These are phyloP conservation scores for Pseudocercospora macadamiae DNA, from an alignment of 2,329 filamentous ascomycete species.

Conservation along the genomic window DNA sequence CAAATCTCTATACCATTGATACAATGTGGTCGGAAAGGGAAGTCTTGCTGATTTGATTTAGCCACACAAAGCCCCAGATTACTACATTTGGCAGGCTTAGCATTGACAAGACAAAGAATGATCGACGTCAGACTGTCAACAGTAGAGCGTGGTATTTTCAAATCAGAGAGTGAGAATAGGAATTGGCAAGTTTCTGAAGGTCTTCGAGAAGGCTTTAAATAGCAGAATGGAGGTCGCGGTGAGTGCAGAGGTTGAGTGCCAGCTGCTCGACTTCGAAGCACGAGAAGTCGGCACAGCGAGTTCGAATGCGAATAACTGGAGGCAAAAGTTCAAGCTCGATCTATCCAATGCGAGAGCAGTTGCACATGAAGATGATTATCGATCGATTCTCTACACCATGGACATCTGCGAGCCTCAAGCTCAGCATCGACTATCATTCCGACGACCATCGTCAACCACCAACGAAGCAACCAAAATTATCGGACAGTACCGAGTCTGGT, in stretches of 20 bases:
- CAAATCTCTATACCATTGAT: background rate
- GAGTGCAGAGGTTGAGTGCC: too few relatives aligned
- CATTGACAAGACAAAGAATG: background rate
- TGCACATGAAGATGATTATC: background rate
- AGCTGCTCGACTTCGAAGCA: background rate
- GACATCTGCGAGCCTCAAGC: background rate
- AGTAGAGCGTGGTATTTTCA: background rate
- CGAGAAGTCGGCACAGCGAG: background rate
- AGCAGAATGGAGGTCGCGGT: background rate
- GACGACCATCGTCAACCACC: background rate
- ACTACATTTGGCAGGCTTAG: background rate
- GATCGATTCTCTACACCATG: background rate
- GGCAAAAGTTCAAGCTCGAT: background rate
- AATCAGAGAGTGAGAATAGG: background rate
- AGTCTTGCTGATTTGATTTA: slow-evolving; percentile 10
- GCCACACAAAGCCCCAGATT: slow-evolving; percentile 8
- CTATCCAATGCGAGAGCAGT: background rate
- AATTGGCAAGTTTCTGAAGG: background rate
- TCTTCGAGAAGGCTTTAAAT: background rate
- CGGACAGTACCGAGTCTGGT: too few relatives aligned
- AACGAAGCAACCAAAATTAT: background rate
- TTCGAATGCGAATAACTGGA: background rate
- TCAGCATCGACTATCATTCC: background rate
- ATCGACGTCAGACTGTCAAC: slow-evolving; percentile 3
- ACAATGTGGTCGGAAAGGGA: background rate